phyloP scores from a whole-genome alignment of 441 rosid species.

The Croton laevigatus region DNA sequence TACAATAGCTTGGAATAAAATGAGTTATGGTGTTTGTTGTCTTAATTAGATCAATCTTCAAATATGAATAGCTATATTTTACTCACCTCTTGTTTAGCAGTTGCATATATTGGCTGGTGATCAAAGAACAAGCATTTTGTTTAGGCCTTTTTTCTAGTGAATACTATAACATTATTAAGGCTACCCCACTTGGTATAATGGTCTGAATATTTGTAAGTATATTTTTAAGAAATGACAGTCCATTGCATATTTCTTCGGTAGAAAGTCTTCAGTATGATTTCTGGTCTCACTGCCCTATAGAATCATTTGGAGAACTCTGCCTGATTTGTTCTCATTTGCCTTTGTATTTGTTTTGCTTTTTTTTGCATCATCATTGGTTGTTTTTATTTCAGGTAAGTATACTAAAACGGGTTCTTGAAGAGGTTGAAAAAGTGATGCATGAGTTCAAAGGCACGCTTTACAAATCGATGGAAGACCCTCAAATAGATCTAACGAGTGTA shows the following conservation, averaged over 20 bases:
- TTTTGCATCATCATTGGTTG: slow-evolving; percentile 9
- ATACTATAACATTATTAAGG: background rate
- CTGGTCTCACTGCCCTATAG: slow-evolving; percentile 2
- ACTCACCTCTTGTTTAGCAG: background rate
- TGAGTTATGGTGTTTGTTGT: background rate
- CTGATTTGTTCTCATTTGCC: slow-evolving; percentile 3
- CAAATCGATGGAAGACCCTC: slow-evolving; percentile 97
- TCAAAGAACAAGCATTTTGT: background rate
- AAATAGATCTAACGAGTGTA: slow-evolving; percentile 83
- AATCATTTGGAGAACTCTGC: background rate
- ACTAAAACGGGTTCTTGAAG: slow-evolving; percentile 96
- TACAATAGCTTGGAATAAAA: slow-evolving; percentile 3
- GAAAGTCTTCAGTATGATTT: background rate
- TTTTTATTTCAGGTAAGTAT: slow-evolving; percentile 71
- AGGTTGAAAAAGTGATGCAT: slow-evolving; percentile 95
- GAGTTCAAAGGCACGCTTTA: slow-evolving; percentile 92
- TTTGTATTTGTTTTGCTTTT: background rate
- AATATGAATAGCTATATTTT: slow-evolving; percentile 3
- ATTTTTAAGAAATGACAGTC: background rate
- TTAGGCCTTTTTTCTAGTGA: background rate
- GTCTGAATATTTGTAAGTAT: background rate
- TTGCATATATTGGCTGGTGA: background rate
- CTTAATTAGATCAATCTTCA: background rate
- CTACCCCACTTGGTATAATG: background rate
- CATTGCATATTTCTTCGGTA: background rate